Conservation (phyloP, 495 filamentous ascomycete genomes). For the Daldinia loculata region DNA sequence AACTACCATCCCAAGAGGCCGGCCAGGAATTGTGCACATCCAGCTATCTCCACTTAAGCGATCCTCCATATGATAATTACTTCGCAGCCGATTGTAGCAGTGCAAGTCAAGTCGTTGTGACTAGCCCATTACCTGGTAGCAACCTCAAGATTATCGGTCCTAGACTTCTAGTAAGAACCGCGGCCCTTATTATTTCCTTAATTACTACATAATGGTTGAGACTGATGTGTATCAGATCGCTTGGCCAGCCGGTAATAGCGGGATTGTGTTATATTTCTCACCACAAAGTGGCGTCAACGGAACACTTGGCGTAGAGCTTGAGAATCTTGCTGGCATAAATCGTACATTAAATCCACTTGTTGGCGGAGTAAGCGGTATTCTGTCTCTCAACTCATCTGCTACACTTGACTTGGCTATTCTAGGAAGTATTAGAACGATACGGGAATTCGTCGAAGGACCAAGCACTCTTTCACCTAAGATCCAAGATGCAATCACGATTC, state of each 20-base stretch:
- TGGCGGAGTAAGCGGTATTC: constrained; percentile 60
- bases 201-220: background rate
- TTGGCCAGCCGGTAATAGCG: constrained; percentile 73
- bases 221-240: constrained; percentile 54
- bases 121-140: constrained; percentile 61
- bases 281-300: constrained; percentile 63
- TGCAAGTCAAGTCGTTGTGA: constrained; percentile 66
- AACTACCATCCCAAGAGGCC: constrained; percentile 10
- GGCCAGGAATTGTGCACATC: constrained; percentile 20
- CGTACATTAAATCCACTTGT: constrained; percentile 48
- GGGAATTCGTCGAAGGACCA: constrained; percentile 68
- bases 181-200: background rate
- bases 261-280: constrained; percentile 62
- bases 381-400: constrained; percentile 66
- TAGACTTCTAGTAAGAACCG: constrained; percentile 54
- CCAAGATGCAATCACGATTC: constrained; percentile 57
- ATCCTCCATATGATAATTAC: constrained; percentile 68
- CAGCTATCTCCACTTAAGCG: constrained; percentile 42
- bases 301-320: constrained; percentile 60
- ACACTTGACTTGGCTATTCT: constrained; percentile 62
- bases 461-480: constrained; percentile 61
- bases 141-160: constrained; percentile 64
- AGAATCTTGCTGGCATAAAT: constrained; percentile 52
- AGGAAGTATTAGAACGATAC: constrained; percentile 67
- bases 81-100: constrained; percentile 69